Base-by-base conservation (phyloP, 345 rosid species). In the Salix koriyanagi region DNA sequence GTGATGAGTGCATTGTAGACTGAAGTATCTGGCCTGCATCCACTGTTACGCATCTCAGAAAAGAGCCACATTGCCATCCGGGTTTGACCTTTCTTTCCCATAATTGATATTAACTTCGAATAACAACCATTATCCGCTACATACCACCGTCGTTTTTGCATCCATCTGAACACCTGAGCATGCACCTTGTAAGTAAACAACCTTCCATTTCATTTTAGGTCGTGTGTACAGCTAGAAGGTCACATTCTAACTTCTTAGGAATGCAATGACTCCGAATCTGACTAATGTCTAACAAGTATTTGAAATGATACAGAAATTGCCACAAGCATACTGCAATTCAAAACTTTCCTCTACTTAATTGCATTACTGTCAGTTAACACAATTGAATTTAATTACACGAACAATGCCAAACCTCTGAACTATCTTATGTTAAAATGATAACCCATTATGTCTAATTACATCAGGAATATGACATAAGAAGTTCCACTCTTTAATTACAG, bases 21-120 rank as follows among this genome's bases (percentile, higher is more conserved):
- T 8, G 99, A 93, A 54, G 96, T 67, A 68, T 95, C 97, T 2
- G 97, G 97, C 21, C 96, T 91, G 82, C 99, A 95, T 18, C 99
- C 99, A 28, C 99, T 90, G 74, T 89, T 93, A 26, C 91, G 88
- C 99, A 95, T 95, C 91, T 95, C 97, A 5, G 97, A 88, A 79
- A 95, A 95, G 18, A 95, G 90, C 99, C 99, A 95, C 96, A 95
- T 91, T 1, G 97, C 99, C 99, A 93, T 90, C 67, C 97, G 81
- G 10, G 88, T 95, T 81, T 94, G 94, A 50, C 97, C 97, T 70
- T 88, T 91, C 81, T 91, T 94, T 25, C 98, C 97, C 96, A 94
- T 92, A 34, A 89, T 89, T 0, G 98, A 82, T 76, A 92, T 94
- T 77, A 92, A 44, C 81, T 94, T 94, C 0, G 98, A 94, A 76